These are phyloP conservation scores for Bacterosira constricta DNA, from an alignment of 108 stramenopile genomes.

Conservation along the genomic window DNA sequence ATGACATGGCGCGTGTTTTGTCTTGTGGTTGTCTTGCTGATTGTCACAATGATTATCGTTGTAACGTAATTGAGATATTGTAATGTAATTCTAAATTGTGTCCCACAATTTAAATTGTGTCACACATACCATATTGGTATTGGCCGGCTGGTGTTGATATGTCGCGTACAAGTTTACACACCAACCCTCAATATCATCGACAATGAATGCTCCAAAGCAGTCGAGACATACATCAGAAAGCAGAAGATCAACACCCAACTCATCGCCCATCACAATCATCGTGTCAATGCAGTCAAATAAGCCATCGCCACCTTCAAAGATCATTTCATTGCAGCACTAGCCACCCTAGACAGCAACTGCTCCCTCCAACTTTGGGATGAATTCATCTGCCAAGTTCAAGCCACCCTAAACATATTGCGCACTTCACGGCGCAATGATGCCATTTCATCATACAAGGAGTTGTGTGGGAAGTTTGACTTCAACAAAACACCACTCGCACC, in stretches of 20 bases:
- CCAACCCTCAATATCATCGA: neutral
- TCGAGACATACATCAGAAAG: neutral
- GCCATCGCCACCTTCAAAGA: constrained; percentile 31
- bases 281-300: constrained; percentile 15
- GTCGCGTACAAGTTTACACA: neutral
- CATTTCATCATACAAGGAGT: constrained; percentile 37
- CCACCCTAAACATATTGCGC: constrained; percentile 26
- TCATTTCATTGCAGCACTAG: constrained; percentile 12
- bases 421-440: constrained; percentile 39
- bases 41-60: too few relatives aligned
- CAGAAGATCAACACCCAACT: neutral
- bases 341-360: constrained; percentile 16
- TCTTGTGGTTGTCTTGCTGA: too few relatives aligned
- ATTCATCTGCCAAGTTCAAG: constrained; percentile 18
- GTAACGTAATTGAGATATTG: neutral
- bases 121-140: too few relatives aligned
- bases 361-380: constrained; percentile 14
- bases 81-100: too few relatives aligned
- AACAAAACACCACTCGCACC: constrained; percentile 29
- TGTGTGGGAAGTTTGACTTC: constrained; percentile 43
- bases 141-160: too few relatives aligned
- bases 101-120: too few relatives aligned
- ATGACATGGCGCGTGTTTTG: neutral
- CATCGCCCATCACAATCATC: neutral
- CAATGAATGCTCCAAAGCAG: neutral